phyloP scores from a whole-genome alignment of 176 grass and related monocot species.

The Poa annua region DNA sequence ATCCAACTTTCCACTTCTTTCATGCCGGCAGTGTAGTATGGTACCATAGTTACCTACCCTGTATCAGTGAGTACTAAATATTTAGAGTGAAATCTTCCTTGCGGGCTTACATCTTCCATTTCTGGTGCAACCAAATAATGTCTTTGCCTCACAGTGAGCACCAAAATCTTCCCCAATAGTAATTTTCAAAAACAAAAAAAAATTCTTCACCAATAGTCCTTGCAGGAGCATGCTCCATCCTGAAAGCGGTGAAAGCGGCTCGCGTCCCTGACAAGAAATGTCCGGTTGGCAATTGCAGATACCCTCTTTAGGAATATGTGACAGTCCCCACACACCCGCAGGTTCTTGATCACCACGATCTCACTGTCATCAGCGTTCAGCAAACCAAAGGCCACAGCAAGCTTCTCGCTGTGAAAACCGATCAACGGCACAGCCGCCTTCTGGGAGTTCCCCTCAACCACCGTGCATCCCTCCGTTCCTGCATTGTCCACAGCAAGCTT shows the following conservation, averaged over 20 bases:
- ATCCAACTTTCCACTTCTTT: not conserved
- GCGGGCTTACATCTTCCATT: not conserved
- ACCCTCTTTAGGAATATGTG: conserved; percentile 62
- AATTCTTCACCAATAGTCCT: conserved; percentile 56
- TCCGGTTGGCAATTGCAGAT: conserved; percentile 41
- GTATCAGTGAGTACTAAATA: not conserved
- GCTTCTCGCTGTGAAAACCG: conserved; percentile 73
- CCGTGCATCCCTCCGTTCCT: not conserved
- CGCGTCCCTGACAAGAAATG: conserved; percentile 66
- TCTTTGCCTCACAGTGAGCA: not conserved
- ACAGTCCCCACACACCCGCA: conserved; percentile 72
- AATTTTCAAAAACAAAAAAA: too few species aligned
- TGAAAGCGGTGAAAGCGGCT: conserved; percentile 79
- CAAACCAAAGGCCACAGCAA: conserved; percentile 65
- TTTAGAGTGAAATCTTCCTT: not conserved
- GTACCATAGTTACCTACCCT: not conserved
- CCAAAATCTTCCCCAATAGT: conserved; percentile 54
- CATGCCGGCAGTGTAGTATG: not conserved
- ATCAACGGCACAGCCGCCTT: conserved; percentile 19
- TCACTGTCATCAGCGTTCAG: conserved; percentile 56
- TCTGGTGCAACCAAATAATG: not conserved
- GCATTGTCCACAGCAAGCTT: conserved; percentile 49
- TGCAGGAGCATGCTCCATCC: conserved; percentile 62
- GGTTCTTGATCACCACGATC: conserved; percentile 83
- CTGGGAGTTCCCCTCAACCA: not conserved